phyloP scores from a whole-genome alignment of 1,284 basidiomycete genomes.

The Malassezia slooffiae region DNA sequence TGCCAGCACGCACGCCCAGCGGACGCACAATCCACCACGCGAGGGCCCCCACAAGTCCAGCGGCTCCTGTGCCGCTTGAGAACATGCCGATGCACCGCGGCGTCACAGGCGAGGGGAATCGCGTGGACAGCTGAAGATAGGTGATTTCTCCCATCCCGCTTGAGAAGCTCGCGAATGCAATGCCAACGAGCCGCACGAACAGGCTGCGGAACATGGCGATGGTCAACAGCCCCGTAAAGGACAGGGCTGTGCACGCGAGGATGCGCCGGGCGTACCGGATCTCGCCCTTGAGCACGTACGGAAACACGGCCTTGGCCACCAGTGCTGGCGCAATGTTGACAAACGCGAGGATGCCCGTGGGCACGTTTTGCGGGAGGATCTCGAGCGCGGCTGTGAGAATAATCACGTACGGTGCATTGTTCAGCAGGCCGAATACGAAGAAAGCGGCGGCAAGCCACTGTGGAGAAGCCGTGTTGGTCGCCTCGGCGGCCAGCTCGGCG shows the following conservation, averaged over 20 bases:
- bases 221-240: conserved; percentile 49
- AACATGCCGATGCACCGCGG: conserved; percentile 43
- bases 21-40: conserved; percentile 88
- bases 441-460: conserved; percentile 31
- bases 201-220: conserved; percentile 67
- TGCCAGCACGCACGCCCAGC: conserved; percentile 69
- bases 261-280: conserved; percentile 31
- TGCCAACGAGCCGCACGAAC: conserved; percentile 66
- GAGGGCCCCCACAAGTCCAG: conserved; percentile 80
- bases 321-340: conserved; percentile 48
- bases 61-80: conserved; percentile 73
- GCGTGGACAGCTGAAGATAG: conserved; percentile 83
- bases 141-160: conserved; percentile 90
- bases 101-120: conserved; percentile 39
- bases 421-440: conserved; percentile 47
- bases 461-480: too few species aligned
- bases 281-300: conserved; percentile 53
- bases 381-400: conserved; percentile 91
- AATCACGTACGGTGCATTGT: conserved; percentile 63
- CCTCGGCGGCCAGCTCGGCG: too few species aligned
- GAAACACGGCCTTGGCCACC: conserved; percentile 78
- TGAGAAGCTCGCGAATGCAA: conserved; percentile 77
- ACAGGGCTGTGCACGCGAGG: conserved; percentile 47
- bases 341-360: conserved; percentile 74
- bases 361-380: conserved; percentile 59